These are phyloP conservation scores for Mucor piriformis DNA, from an alignment of 371 early-diverging fungal species.

Conservation along the genomic window DNA sequence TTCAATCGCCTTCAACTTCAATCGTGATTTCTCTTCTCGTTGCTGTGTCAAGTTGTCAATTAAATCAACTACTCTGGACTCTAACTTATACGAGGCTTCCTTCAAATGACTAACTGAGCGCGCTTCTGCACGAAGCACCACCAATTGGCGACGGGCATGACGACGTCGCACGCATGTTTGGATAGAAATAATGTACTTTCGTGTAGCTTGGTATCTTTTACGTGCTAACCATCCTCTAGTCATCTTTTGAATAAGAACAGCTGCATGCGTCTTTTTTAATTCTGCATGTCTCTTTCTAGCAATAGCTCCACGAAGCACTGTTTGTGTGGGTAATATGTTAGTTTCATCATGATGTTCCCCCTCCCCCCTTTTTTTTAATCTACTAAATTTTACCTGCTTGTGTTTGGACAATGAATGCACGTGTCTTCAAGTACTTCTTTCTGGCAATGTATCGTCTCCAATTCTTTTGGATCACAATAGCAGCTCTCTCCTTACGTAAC, in stretches of 20 bases:
- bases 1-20: constrained; percentile 57
- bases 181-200: constrained; percentile 67
- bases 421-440: constrained; percentile 49
- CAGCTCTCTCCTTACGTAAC: constrained; percentile 74
- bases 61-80: constrained; percentile 91
- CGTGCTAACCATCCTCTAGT: constrained; percentile 70
- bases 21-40: constrained; percentile 69
- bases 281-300: constrained; percentile 55
- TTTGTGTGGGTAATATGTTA: no score
- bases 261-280: constrained; percentile 65
- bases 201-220: constrained; percentile 52
- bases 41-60: constrained; percentile 77
- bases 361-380: no score
- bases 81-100: constrained; percentile 92
- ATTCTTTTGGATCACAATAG: constrained; percentile 74
- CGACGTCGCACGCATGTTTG: constrained; percentile 86
- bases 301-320: constrained; percentile 54
- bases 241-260: constrained; percentile 73
- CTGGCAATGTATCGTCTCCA: constrained; percentile 72
- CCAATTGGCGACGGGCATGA: constrained; percentile 69
- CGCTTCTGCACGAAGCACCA: constrained; percentile 79
- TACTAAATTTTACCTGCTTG: constrained; percentile 58
- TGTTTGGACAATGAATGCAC: constrained; percentile 35
- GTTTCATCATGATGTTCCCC: no score
- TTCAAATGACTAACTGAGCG: constrained; percentile 90